Percentiles rank a stretch among this genome's conserved stretches.
Evolutionary conservation across 2,329 filamentous ascomycete species (phyloP).

Genomic region (Colletotrichum cordylinicola): DNA sequence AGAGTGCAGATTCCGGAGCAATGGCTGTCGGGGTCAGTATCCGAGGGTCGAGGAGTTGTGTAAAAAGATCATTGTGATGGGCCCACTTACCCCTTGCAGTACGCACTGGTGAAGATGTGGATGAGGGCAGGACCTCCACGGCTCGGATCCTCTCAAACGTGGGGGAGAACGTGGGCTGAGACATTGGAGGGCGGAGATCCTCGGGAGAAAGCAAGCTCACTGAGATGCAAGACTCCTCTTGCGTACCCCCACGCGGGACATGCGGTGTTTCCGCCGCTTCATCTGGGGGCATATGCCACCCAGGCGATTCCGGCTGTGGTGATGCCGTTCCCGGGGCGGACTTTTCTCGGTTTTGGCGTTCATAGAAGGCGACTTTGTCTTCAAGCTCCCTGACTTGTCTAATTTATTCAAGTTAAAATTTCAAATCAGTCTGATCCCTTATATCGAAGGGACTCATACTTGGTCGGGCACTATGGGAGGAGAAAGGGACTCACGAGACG

Average conservation of each 20-base stretch:
- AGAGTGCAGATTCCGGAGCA: not conserved
- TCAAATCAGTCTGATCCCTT: not conserved
- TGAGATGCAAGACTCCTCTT: not conserved
- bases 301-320: not conserved
- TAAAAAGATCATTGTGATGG: accelerated
- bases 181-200: not conserved
- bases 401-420: no score
- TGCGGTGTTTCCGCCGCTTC: not conserved
- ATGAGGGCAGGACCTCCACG: not conserved
- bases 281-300: not conserved
- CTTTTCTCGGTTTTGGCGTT: not conserved
- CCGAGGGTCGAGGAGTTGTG: not conserved
- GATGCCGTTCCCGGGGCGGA: not conserved
- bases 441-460: not conserved
- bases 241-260: not conserved
- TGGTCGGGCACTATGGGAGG: not conserved
- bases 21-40: not conserved
- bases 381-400: not conserved
- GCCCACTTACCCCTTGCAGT: not conserved
- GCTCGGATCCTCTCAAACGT: not conserved
- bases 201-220: not conserved
- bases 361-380: not conserved
- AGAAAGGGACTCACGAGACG: not conserved
- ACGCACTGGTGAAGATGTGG: not conserved
- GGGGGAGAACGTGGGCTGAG: not conserved